Base-by-base conservation (phyloP, 2,329 filamentous ascomycete species). In the Zelopaecilomyces penicillatus region DNA sequence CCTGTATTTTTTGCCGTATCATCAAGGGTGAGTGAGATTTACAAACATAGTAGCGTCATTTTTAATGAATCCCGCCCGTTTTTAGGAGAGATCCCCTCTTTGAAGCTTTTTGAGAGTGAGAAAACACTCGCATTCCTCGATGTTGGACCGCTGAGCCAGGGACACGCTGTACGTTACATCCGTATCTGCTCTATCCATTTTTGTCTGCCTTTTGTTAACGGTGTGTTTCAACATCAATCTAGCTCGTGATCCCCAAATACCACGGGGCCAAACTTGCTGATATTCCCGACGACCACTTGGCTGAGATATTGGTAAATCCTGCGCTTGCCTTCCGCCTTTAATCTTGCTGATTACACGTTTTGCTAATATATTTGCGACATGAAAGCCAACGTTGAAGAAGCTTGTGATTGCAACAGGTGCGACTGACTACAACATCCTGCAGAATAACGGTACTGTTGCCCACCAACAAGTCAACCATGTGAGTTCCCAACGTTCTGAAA, bases 1-100 rank as follows among this genome's bases (percentile, higher is more conserved):
- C 83, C 51, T 98, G 93, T 65, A 88, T 97, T 62, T 98, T 98
- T 73, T 98, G 93, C 77, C 95, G 88, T 67, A 97, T 98, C 64
- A 85, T 98, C 73, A 94, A 95, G 78, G 91, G 91, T 74, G 60
- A 49, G 59, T 53, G 9, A 11, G 34, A 44, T 30, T n/a, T 28
- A 8, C 30, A 30, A 41, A 37, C 39, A 39, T 28, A 11, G 26
- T 31, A 29, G 27, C 38, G 6, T 44, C 30, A 44, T 31, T 26
- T 30, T 10, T 29, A 33, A 32, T 26, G 34, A 11, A 42, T 37
- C 28, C 37, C 19, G 30, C 30, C 9, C 27, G 29, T 10, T 30
- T 35, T 48, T 57, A 96, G 90, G 90, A 54, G 91, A 97, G 50
- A 96, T 98, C 65, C 93, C 93, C 40, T 91, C 82, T 56, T 84